phyloP scores from a whole-genome alignment of 2,329 filamentous ascomycete genomes.

The Microcera coccophila region DNA sequence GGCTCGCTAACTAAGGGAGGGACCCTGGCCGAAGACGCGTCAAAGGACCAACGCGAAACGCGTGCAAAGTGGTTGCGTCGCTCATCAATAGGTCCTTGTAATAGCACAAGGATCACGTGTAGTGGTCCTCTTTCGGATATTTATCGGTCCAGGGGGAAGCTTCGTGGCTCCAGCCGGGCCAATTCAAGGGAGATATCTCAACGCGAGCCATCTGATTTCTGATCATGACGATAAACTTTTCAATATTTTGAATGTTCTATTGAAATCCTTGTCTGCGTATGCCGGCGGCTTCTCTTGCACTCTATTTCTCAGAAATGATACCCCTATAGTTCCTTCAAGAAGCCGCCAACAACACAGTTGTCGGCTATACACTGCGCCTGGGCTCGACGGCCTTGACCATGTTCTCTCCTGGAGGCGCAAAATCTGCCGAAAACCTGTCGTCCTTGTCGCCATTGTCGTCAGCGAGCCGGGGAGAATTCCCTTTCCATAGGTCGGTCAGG shows the following conservation, averaged over 20 bases:
- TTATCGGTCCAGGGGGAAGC: slow-evolving; percentile 16
- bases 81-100: no score
- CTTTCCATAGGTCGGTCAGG: slow-evolving; percentile 52
- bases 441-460: slow-evolving; percentile 50
- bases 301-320: slow-evolving; percentile 44
- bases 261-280: slow-evolving; percentile 10
- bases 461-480: slow-evolving; percentile 51
- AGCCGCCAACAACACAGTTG: slow-evolving; percentile 33
- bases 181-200: slow-evolving; percentile 1
- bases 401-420: slow-evolving; percentile 57
- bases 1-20: slow-evolving; percentile 21
- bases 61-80: slow-evolving; percentile 31
- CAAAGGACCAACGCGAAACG: slow-evolving; percentile 24
- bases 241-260: slow-evolving; percentile 17
- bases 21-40: slow-evolving; percentile 20
- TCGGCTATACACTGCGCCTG: slow-evolving; percentile 26
- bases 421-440: slow-evolving; percentile 63
- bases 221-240: slow-evolving; percentile 21
- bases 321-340: slow-evolving; percentile 38
- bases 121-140: slow-evolving; percentile 10
- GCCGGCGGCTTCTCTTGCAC: slow-evolving; percentile 13
- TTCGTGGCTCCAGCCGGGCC: slow-evolving; percentile 17
- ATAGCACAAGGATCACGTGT: no score
- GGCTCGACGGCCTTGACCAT: slow-evolving; percentile 41
- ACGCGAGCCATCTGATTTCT: not conserved